Conservation (phyloP, 2,329 filamentous ascomycete genomes). For the Neofusicoccum kwambonambiense region DNA sequence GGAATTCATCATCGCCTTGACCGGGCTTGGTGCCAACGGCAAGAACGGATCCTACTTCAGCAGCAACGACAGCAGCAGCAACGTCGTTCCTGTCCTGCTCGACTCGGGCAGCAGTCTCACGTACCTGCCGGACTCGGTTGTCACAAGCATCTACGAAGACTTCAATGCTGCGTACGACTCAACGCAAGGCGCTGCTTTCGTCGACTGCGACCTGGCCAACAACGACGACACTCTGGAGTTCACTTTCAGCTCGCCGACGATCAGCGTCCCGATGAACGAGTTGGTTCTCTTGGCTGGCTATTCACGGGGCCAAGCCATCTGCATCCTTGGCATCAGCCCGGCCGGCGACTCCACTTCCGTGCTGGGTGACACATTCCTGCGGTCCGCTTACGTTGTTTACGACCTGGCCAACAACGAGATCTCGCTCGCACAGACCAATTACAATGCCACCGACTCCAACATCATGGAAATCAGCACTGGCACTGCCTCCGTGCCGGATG, state of each 20-base stretch:
- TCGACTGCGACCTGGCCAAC: conserved; percentile 54
- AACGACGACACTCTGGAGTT: conserved; percentile 54
- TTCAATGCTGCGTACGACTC: conserved; percentile 44
- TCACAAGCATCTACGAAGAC: conserved; percentile 41
- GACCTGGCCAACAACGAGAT: conserved; percentile 61
- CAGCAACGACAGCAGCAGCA: conserved; percentile 43
- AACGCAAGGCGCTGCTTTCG: conserved; percentile 46
- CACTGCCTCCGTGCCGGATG: conserved; percentile 50
- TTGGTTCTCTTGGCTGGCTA: conserved; percentile 54
- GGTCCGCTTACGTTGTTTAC: conserved; percentile 63
- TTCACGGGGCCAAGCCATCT: conserved; percentile 40
- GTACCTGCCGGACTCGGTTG: conserved; percentile 65
- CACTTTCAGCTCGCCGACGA: conserved; percentile 56
- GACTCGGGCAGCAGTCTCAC: conserved; percentile 74
- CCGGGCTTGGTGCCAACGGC: conserved; percentile 42
- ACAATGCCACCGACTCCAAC: conserved; percentile 53
- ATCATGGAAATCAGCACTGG: conserved; percentile 56
- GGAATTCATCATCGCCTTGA: conserved; percentile 53
- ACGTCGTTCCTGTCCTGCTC: conserved; percentile 59
- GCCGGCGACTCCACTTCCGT: conserved; percentile 49
- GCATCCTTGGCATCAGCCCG: conserved; percentile 53
- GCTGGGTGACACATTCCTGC: conserved; percentile 62
- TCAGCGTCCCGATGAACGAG: conserved; percentile 56
- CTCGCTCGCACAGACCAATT: conserved; percentile 60
- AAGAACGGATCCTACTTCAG: conserved; percentile 26